Evolutionary conservation across 1,284 basidiomycete species (phyloP), one percentile per base, ranked within the genome.

Genomic region (Moesziomyces sp.): DNA sequence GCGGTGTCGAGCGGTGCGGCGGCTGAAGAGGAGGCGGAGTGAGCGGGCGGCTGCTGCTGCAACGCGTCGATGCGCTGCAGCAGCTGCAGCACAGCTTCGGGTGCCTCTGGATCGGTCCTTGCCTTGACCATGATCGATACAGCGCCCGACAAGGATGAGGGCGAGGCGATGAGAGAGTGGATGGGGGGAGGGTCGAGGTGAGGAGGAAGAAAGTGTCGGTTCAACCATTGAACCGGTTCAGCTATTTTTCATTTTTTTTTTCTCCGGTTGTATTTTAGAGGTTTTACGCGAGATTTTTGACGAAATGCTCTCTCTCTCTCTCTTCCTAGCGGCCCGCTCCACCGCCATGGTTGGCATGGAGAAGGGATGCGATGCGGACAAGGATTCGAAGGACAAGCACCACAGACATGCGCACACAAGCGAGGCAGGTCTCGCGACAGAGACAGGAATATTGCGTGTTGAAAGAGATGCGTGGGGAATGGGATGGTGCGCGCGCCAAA

Each of bases 61-160:
- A 72, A 26, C n/a, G 47, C 38, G 9, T 74, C 66, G 19, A 74
- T 66, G 30, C 62, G 52, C 5, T 54, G 48, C 23, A 74, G 61
- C 46, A 74, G 66, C 55, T 62, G 66, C 0, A 69, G 42, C 47
- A 69, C 61, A 14, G 71, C 57, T 26, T 51, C 61, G 2, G 71
- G 71, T 8, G 66, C 71, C 8, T 21, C 58, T n/a, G 61, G 71
- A 55, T 74, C 66, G 18, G 71, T 69, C 46, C 65, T 69, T 54
- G 66, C 71, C 50, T 74, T 74, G 60, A 64, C 70, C 70, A 73
- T 73, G 3, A 14, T 45, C 30, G 52, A 14, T 16, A 13, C 8
- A 46, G 16, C 13, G 24, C 14, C 16, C 21, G 18, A 18, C 34
- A 4, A 23, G 48, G 28, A 26, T 44, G n/a, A n/a, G 47, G 19